Evolutionary conservation across 2,329 filamentous ascomycete genomes (phyloP), one percentile per base, ranked within the genome.

Genomic region (Pyrenophora tritici-repentis): DNA sequence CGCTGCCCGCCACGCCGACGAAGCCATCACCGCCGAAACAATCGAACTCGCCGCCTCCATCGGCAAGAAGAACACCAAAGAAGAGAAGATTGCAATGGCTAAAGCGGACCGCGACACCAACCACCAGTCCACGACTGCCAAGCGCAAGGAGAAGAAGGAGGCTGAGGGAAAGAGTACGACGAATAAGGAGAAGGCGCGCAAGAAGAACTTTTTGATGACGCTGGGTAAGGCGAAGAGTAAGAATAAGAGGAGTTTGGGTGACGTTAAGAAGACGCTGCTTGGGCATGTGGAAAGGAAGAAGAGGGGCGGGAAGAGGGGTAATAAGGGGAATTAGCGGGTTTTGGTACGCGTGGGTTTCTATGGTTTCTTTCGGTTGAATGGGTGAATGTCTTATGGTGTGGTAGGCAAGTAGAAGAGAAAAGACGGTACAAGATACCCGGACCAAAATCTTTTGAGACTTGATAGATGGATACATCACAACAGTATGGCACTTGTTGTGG

Each of bases 161-260:
- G 82, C 86, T 2, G 85, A 91, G 76, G 94, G 94, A 67, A 97
- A 97, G 86, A 96, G 90, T 72, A 92, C 91, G 32, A 97, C 93
- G 61, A 99, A 99, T 77, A 90, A 89, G 78, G 94, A 99, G 80
- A 99, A 99, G 84, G 86, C 89, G 35, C 82, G 93, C 63, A 91
- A 90, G 83, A 99, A 99, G 89, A 99, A 99, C 75, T 96, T 99
- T 77, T 73, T 99, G 66, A 99, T 99, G 94, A 97, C 93, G 33
- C 77, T 99, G 53, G 90, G 93, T 52, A 97, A 99, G 81, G 94
- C 94, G 9, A 95, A 94, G 81, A 84, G 83, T 62, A 99, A 97
- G 82, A 88, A 94, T 69, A 97, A 97, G 86, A 84, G 92, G 68
- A 96, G 91, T 83, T 78, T 99, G 74, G 85, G 90, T 10, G 88